Evolutionary conservation across 352 stramenopile species (phyloP), one percentile per base, ranked within the genome.

Genomic region (Phytophthora europaea): DNA sequence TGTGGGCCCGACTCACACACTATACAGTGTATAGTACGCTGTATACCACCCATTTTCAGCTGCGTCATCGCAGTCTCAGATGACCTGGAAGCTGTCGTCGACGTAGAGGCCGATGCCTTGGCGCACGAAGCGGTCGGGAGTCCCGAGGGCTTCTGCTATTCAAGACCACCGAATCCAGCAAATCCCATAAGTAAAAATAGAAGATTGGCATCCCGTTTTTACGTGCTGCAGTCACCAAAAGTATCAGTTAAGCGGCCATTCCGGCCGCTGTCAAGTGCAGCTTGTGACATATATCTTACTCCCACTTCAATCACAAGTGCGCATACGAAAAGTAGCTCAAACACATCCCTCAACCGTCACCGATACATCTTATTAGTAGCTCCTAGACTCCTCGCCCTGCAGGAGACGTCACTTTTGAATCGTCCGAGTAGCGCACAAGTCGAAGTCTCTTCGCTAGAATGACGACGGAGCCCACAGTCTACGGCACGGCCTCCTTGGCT

Each of bases 401-500:
- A 13, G 4, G 4, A 50, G n/a, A 10, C 16, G 40, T 50, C 40
- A 50, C 40, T 50, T 50, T n/a, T 22, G 40, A 50, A 50, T 50
- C 40, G 1, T 20, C 16, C 40, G 40, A 50, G 16, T n/a, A 50
- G 40, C 18, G 40, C 40, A 16, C 40, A 50, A 50, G 40, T 50
- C 40, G 40, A 22, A 50, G 40, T 50, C 40, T n/a, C 40, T 23
- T 40, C 36, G 23, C 36, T 13, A 38, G 2, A 3, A 70, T 57
- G 52, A 57, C 52, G 62, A 57, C 40, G 26, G 33, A 63, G 63
- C 53, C 61, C 16, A 84, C 78, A 2, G 69, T 65, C n/a, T 84
- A 84, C 78, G 78, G 78, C 62, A 84, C 74, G 20, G 69, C 70
- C 50, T 74, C 67, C 6, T 38, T 74, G 31, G 36, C 61, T 3